Conservation (phyloP, 2,329 filamentous ascomycete genomes). For the Metarhizium guizhouense region DNA sequence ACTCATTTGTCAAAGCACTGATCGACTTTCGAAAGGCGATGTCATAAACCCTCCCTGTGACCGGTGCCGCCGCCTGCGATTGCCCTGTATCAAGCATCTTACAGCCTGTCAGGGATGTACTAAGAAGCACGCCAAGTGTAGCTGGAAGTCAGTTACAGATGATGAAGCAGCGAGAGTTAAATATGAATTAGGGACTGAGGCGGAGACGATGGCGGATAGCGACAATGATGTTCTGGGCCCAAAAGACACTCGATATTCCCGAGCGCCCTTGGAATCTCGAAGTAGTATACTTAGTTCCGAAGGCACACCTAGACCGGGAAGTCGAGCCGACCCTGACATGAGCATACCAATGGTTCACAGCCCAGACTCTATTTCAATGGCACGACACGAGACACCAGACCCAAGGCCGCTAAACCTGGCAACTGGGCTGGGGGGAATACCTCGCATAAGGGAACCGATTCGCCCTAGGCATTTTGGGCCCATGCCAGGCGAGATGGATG, state of each 20-base stretch:
- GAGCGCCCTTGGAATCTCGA: background rate
- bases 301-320: slow-evolving; percentile 4
- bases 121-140: slow-evolving; percentile 82
- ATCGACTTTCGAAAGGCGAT: slow-evolving; percentile 65
- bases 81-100: slow-evolving; percentile 76
- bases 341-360: slow-evolving; percentile 6
- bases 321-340: slow-evolving; percentile 8
- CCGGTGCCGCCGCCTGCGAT: slow-evolving; percentile 68
- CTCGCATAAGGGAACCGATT: slow-evolving; percentile 3
- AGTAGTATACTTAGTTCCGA: background rate
- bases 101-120: slow-evolving; percentile 83
- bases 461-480: background rate
- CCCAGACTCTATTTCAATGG: slow-evolving; percentile 7
- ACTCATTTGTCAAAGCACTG: slow-evolving; percentile 66
- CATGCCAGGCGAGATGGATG: background rate
- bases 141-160: slow-evolving; percentile 72
- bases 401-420: background rate
- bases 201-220: slow-evolving; percentile 2
- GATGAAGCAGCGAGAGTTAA: slow-evolving; percentile 45
- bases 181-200: slow-evolving; percentile 16
- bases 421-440: background rate
- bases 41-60: slow-evolving; percentile 76
- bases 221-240: slow-evolving; percentile 9
- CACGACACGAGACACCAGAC: background rate
- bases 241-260: background rate